phyloP scores from a whole-genome alignment of 1,139 yeast genomes.

The Pneumocystis sp. region DNA sequence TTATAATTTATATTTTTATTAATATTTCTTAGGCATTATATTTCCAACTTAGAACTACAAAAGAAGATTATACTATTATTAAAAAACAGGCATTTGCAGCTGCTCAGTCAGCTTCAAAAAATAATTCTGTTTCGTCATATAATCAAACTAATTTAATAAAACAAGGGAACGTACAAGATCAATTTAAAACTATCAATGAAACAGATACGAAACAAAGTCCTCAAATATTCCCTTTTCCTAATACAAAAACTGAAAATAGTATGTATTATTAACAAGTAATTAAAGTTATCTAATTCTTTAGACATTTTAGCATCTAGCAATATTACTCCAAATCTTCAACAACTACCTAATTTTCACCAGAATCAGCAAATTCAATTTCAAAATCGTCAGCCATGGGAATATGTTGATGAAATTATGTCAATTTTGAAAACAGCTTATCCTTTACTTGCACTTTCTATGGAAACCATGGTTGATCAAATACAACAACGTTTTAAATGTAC shows the following conservation, averaged over 20 bases:
- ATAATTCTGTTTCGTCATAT: constrained; percentile 12
- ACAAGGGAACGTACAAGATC: background rate
- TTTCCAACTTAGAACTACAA: constrained; percentile 86
- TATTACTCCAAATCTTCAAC: constrained; percentile 7
- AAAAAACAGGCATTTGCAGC: constrained; percentile 65
- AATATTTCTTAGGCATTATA: constrained; percentile 44
- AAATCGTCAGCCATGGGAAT: constrained; percentile 72
- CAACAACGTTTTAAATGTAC: constrained; percentile 87
- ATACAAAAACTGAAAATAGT: constrained; percentile 7
- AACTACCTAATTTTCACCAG: background rate
- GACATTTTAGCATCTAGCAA: background rate
- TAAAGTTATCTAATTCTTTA: background rate
- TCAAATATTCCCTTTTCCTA: constrained; percentile 1
- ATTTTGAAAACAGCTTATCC: constrained; percentile 94
- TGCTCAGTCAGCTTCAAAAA: constrained; percentile 28
- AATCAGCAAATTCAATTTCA: constrained; percentile 6
- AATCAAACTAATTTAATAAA: background rate
- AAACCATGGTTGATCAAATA: constrained; percentile 88
- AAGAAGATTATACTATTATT: constrained; percentile 79
- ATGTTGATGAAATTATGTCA: constrained; percentile 89
- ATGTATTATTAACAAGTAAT: background rate
- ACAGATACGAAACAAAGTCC: background rate
- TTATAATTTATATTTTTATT: background rate
- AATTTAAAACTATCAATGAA: background rate
- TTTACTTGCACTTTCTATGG: constrained; percentile 75